Percentiles rank a stretch among this genome's conserved stretches.
Evolutionary conservation across 192 early-diverging fungal species (phyloP).

Genomic region (Neocallimastix lanati): DNA sequence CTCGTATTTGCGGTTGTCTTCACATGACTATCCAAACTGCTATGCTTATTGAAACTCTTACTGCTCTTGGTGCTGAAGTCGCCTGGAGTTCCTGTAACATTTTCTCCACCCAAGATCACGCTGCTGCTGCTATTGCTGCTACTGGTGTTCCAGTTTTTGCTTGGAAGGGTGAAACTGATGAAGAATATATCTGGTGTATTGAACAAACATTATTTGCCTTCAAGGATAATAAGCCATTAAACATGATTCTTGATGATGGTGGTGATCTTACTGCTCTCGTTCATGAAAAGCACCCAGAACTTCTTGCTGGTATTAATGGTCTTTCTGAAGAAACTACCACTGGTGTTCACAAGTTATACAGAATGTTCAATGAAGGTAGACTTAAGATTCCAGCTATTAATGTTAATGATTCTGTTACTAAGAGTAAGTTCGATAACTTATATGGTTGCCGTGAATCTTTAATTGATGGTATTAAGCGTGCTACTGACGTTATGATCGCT

Average conservation of each 20-base stretch:
- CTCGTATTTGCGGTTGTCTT: conserved; percentile 91
- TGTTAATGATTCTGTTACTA: conserved; percentile 99
- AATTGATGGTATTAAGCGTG: conserved; percentile 98
- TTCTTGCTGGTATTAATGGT: conserved; percentile 68
- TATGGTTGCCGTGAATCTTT: conserved; percentile 99
- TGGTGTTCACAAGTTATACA: conserved; percentile 98
- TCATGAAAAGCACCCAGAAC: conserved; percentile 87
- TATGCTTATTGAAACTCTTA: conserved; percentile 93
- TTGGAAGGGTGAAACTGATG: conserved; percentile 99
- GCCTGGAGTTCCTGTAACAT: conserved; percentile 76
- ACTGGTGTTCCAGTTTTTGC: conserved; percentile 91
- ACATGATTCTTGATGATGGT: conserved; percentile 99
- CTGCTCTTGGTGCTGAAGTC: conserved; percentile 86
- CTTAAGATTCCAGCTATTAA: conserved; percentile 98
- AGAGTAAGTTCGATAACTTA: conserved; percentile 99
- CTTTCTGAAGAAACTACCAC: conserved; percentile 99
- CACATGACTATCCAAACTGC: conserved; percentile 99
- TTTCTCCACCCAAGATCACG: conserved; percentile 98
- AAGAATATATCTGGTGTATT: conserved; percentile 98
- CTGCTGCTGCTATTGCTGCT: conserved; percentile 91
- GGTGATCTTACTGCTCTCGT: conserved; percentile 92
- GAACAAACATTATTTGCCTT: conserved; percentile 83
- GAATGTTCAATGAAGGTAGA: conserved; percentile 90
- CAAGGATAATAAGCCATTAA: conserved; percentile 80
- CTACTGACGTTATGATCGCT: conserved; percentile 99